Conservation (phyloP, 345 rosid species). For the Eucalyptus coolabah region DNA sequence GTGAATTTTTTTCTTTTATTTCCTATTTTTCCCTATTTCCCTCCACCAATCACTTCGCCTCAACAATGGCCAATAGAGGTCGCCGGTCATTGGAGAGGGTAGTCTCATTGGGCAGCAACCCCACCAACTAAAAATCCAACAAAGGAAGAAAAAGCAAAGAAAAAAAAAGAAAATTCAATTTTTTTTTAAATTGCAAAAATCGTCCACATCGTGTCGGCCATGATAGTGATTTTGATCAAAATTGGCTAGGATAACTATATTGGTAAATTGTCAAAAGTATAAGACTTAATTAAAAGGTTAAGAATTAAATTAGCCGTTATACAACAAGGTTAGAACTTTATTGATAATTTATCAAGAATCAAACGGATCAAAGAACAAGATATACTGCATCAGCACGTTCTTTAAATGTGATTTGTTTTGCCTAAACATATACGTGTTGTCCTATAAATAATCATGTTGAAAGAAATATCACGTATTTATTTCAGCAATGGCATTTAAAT, state of each 20-base stretch:
- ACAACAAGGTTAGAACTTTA: not conserved
- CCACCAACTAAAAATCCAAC: not conserved
- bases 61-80: not conserved
- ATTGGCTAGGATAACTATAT: not conserved
- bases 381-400: not conserved
- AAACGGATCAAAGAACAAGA: not conserved
- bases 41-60: not conserved
- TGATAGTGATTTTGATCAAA: not conserved
- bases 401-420: not conserved
- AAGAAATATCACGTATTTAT: not conserved
- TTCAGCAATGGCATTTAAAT: not conserved
- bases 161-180: not conserved
- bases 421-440: not conserved
- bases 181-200: not conserved
- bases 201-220: accelerated
- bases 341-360: not conserved
- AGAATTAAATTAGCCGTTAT: not conserved
- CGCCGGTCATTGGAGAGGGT: accelerated
- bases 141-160: not conserved
- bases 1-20: not conserved
- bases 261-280: not conserved
- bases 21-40: not conserved
- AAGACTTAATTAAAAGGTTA: not conserved
- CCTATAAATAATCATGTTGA: not conserved
- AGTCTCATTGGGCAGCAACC: not conserved